Evolutionary conservation across 2,329 filamentous ascomycete species (phyloP), one percentile per base, ranked within the genome.

Genomic region (Ophiosphaerella narmari): DNA sequence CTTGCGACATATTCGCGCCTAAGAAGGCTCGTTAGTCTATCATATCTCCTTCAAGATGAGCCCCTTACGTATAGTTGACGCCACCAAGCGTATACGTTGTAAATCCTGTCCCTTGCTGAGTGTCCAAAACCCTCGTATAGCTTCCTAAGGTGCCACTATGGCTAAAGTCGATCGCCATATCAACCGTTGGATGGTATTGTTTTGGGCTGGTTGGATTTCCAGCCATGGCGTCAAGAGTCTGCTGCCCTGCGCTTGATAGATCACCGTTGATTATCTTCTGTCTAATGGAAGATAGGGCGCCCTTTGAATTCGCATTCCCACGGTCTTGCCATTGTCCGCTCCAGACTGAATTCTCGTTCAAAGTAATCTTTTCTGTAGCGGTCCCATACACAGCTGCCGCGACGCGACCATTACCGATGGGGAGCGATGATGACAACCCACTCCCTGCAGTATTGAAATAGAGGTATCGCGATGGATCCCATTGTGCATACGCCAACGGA

Each of bases 311-410:
- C 5, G n/a, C 36, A 32, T 49, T 50, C 7, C 33, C 48, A 5
- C 55, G 55, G 35, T 59, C 50, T 32, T 43, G 39, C 41, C 38
- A 54, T n/a, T 50, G 47, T 23, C 50, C 50, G 21, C 42, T 52
- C 55, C 55, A 59, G 4, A 59, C 46, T 4, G 53, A 52, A 13
- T 56, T 50, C 36, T 59, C 56, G 29, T 59, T 59, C 13, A 59
- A 39, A 2, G 42, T 31, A 13, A 59, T 38, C 7, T 37, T 52
- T 16, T 59, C 56, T 12, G n/a, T 21, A 12, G 39, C 26, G 7
- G 42, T 38, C n/a, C 56, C 56, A 33, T 52, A 59, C 1, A 57
- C 40, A 1, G 43, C 37, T 4, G 39, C 56, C 13, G 26, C 56
- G 16, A 57, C 33, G 21, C 56, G 33, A 3, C 56, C 53, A 44